Percentiles rank a stretch among this genome's conserved stretches.
Evolutionary conservation across 2,329 filamentous ascomycete genomes (phyloP).

Genomic region (Cytospora chrysosperma): DNA sequence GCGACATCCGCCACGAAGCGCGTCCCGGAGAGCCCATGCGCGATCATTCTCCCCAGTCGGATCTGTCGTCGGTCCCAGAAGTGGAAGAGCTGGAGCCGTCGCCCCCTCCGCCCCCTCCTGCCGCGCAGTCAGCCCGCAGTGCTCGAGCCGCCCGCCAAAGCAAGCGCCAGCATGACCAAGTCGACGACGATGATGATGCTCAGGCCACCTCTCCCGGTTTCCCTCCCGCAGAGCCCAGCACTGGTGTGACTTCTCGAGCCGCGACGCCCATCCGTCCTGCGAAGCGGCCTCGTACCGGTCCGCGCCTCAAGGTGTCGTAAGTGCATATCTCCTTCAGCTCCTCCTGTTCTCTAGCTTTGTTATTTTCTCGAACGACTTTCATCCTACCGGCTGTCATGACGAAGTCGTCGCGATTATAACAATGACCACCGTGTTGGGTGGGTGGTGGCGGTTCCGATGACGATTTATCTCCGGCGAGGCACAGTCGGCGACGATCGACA

Average conservation of each 20-base stretch:
- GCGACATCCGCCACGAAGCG: constrained; percentile 15
- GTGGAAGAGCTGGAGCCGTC: constrained; percentile 23
- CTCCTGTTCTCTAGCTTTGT: constrained; percentile 8
- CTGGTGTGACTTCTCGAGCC: constrained; percentile 55
- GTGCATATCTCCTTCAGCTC: constrained; percentile 36
- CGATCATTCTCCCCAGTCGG: constrained; percentile 13
- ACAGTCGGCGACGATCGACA: background rate
- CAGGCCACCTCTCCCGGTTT: constrained; percentile 49
- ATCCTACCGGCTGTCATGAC: background rate
- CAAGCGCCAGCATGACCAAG: constrained; percentile 57
- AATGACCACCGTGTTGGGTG: constrained; percentile 2
- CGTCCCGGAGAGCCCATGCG: background rate
- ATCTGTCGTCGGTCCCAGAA: constrained; percentile 24
- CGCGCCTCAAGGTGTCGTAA: constrained; percentile 69
- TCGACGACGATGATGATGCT: constrained; percentile 50
- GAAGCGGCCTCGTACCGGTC: constrained; percentile 61
- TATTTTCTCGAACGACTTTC: background rate
- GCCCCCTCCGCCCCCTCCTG: background rate
- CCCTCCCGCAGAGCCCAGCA: constrained; percentile 45
- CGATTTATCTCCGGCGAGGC: background rate
- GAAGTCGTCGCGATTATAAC: background rate
- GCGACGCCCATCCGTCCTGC: constrained; percentile 56
- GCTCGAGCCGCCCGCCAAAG: constrained; percentile 47
- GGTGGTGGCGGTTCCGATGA: background rate
- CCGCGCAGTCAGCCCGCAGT: constrained; percentile 19